A percentile compares a stretch with the other conserved stretches of the same genome.
phyloP scores from a whole-genome alignment of 2,329 filamentous ascomycete genomes.

The Kalmusia sp. region DNA sequence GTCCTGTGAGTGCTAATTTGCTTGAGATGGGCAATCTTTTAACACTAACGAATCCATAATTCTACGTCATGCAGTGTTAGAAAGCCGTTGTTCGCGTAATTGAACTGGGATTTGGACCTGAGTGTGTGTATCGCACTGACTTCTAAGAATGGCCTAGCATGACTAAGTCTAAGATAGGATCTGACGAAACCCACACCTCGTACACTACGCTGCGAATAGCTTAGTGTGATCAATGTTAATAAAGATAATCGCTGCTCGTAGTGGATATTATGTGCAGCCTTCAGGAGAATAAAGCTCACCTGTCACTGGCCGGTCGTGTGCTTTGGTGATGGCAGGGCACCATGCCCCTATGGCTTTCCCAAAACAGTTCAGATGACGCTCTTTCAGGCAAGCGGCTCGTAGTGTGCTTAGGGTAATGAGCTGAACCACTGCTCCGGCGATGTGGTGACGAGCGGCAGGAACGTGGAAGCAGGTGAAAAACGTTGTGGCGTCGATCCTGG shows the following conservation, averaged over 20 bases:
- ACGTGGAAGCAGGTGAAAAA: neutral
- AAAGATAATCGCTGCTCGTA: too few relatives aligned
- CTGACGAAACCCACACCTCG: neutral
- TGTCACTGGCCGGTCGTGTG: neutral
- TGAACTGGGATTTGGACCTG: too few relatives aligned
- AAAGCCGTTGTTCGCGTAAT: too few relatives aligned
- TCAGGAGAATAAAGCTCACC: too few relatives aligned
- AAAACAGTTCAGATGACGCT: neutral
- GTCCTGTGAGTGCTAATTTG: neutral
- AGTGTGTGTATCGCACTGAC: neutral
- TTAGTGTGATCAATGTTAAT: too few relatives aligned
- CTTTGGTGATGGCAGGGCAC: neutral
- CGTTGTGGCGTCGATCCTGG: conserved; percentile 4
- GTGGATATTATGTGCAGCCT: too few relatives aligned
- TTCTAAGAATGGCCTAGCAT: neutral
- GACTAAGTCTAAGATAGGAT: neutral
- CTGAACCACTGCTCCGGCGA: neutral
- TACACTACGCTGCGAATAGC: neutral
- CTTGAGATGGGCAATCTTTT: neutral
- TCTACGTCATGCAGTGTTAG: neutral
- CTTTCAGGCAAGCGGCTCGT: neutral
- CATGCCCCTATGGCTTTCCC: neutral
- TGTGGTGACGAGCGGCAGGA: conserved; percentile 8
- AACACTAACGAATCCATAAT: neutral
- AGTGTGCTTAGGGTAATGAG: neutral